Base-by-base conservation (phyloP, 345 rosid species). In the Acer negundo region DNA sequence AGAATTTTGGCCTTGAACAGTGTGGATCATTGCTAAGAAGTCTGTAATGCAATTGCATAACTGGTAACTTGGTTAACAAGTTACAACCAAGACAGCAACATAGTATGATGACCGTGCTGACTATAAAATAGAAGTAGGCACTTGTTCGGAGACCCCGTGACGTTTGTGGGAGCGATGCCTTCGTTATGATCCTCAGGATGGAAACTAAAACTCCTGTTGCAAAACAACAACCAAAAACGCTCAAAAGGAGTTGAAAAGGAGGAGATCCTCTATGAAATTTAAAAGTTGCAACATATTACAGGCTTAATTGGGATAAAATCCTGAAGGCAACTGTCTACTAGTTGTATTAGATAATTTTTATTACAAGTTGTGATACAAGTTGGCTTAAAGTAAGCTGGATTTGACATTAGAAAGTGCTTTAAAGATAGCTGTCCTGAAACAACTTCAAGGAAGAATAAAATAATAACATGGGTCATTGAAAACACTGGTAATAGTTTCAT, bases 91-190 rank as follows among this genome's bases (percentile, higher is more conserved):
- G 49, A n/a, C 85, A 79, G 93, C 98, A 93, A 55, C 87, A 81
- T 3, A 92, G 56, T 56, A 93, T 87, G 62, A 91, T 80, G 10
- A 77, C 76, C 44, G 93, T 82, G 84, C 94, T 87, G 58, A 91
- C 93, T 51, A 93, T 86, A 68, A 95, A 93, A 69, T 93, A 95
- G 80, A 84, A 89, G 76, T 93, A 93, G 61, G 97, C 89, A 68
- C 97, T 93, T 6, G 91, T 81, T 78, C 89, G 80, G 49, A 95
- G 86, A 67, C 99, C 98, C 20, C 85, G 87, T 0, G 91, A 80
- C 62, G 87, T 91, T 70, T 88, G 96, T 10, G 98, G 91, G 10
- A 95, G 88, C 10, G 96, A 90, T 64, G 95, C 97, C 82, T 95
- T 93, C 40, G 99, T 93, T 65, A 86, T 78, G 62, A 95, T 88